phyloP scores from a whole-genome alignment of 2,329 filamentous ascomycete genomes.

The Immersiporthe knoxdaviesiana region DNA sequence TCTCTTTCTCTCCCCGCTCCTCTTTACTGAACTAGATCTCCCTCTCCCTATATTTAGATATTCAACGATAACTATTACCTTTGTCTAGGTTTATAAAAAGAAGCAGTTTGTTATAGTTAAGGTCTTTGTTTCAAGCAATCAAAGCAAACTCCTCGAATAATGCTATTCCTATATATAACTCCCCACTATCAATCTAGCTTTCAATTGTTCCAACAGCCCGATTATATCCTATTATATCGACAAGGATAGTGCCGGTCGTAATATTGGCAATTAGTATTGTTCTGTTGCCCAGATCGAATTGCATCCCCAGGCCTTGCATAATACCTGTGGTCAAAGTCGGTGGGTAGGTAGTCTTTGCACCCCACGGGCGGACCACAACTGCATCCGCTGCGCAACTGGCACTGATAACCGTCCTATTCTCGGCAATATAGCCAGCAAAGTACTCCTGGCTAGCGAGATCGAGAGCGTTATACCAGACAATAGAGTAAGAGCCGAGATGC shows the following conservation, averaged over 20 bases:
- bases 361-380: constrained; percentile 19
- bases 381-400: constrained; percentile 7
- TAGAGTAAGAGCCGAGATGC: constrained; percentile 44
- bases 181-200: not conserved
- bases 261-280: constrained; percentile 12
- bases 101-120: no score
- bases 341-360: constrained; percentile 15
- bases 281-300: constrained; percentile 12
- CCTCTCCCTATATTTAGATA: no score
- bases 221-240: constrained; percentile 3
- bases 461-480: constrained; percentile 48
- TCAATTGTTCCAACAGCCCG: constrained; percentile 11
- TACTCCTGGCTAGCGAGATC: constrained; percentile 33
- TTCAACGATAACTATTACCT: no score
- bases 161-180: constrained; percentile 3
- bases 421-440: constrained; percentile 35
- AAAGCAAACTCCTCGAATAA: constrained; percentile 18
- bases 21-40: no score
- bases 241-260: constrained; percentile 5
- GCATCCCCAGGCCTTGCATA: constrained; percentile 11
- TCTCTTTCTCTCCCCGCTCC: no score
- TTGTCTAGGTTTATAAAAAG: no score
- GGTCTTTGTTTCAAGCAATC: no score
- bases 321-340: constrained; percentile 3
- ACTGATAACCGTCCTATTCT: constrained; percentile 32